Conservation (phyloP, 1,284 basidiomycete genomes). For the Pseudozyma hubeiensis region DNA sequence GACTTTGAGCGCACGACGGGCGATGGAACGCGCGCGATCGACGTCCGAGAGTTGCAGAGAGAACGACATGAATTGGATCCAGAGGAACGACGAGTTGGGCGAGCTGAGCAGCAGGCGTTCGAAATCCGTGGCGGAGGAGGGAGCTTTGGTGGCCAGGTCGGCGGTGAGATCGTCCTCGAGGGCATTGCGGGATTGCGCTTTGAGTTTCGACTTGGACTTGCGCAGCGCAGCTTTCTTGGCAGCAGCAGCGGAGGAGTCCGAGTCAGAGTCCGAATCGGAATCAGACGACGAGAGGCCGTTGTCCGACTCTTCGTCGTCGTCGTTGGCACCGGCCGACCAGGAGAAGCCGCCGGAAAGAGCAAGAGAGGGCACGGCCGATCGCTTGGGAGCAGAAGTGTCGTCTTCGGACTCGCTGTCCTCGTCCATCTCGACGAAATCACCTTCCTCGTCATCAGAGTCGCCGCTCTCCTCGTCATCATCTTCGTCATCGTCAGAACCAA, state of each 20-base stretch:
- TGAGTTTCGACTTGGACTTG: slow-evolving; percentile 29
- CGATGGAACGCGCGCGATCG: slow-evolving; percentile 90
- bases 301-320: slow-evolving; percentile 31
- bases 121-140: slow-evolving; percentile 92
- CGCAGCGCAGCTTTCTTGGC: slow-evolving; percentile 64
- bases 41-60: slow-evolving; percentile 94
- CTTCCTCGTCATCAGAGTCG: slow-evolving; percentile 33
- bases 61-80: slow-evolving; percentile 99
- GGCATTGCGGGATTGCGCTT: slow-evolving; percentile 26
- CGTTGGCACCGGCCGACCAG: slow-evolving; percentile 71
- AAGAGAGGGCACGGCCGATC: slow-evolving; percentile 64
- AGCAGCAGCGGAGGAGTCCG: slow-evolving; percentile 67
- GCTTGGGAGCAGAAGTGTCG: slow-evolving; percentile 16
- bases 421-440: slow-evolving; percentile 56
- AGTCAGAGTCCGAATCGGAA: slow-evolving; percentile 25
- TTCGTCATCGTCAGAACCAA: slow-evolving; percentile 44
- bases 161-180: slow-evolving; percentile 63
- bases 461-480: slow-evolving; percentile 53
- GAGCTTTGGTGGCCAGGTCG: slow-evolving; percentile 69
- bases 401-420: slow-evolving; percentile 54
- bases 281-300: slow-evolving; percentile 15
- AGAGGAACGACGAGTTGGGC: slow-evolving; percentile 95
- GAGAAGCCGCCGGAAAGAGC: slow-evolving; percentile 72
- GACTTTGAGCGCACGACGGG: slow-evolving; percentile 81
- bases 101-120: slow-evolving; percentile 94